Percentiles rank a stretch among this genome's conserved stretches.
Evolutionary conservation across 2,329 filamentous ascomycete species (phyloP).

Genomic region (Microsporum canis): DNA sequence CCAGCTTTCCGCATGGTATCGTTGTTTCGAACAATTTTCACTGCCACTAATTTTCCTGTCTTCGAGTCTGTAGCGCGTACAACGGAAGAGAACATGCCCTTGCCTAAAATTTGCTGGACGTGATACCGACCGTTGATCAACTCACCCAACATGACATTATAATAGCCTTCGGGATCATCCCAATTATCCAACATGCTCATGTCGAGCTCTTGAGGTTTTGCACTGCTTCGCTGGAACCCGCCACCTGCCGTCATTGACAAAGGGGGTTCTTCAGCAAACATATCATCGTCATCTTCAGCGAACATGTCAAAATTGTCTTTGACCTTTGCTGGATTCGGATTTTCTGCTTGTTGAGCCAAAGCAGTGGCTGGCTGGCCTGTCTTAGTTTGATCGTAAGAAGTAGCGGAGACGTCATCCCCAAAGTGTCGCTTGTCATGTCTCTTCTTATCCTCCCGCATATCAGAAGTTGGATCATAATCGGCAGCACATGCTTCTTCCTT

Average conservation of each 20-base stretch:
- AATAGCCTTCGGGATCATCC: constrained; percentile 92
- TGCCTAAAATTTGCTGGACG: constrained; percentile 74
- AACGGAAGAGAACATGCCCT: constrained; percentile 96
- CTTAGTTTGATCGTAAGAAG: constrained; percentile 49
- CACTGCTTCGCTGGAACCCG: constrained; percentile 41
- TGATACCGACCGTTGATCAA: constrained; percentile 81
- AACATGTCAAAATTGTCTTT: constrained; percentile 54
- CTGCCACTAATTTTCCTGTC: constrained; percentile 67
- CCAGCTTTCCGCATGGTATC: constrained; percentile 84
- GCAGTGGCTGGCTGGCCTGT: constrained; percentile 43
- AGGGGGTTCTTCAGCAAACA: constrained; percentile 69
- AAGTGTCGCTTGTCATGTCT: constrained; percentile 56
- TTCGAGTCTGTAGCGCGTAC: constrained; percentile 71
- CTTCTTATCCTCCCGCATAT: constrained; percentile 74
- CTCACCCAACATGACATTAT: constrained; percentile 87
- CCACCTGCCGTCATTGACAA: constrained; percentile 45
- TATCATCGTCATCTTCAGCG: constrained; percentile 52
- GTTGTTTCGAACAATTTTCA: constrained; percentile 97
- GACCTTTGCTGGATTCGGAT: constrained; percentile 31
- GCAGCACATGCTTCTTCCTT: constrained; percentile 77
- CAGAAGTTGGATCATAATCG: constrained; percentile 79
- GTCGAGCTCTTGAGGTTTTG: constrained; percentile 48
- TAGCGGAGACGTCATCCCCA: constrained; percentile 44
- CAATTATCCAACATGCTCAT: constrained; percentile 78
- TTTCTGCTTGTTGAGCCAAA: constrained; percentile 31